Percentiles rank a stretch among this genome's conserved stretches.
These are phyloP conservation scores for Leishmania arabica DNA, from an alignment of 208 protist genomes.

Conservation along the genomic window DNA sequence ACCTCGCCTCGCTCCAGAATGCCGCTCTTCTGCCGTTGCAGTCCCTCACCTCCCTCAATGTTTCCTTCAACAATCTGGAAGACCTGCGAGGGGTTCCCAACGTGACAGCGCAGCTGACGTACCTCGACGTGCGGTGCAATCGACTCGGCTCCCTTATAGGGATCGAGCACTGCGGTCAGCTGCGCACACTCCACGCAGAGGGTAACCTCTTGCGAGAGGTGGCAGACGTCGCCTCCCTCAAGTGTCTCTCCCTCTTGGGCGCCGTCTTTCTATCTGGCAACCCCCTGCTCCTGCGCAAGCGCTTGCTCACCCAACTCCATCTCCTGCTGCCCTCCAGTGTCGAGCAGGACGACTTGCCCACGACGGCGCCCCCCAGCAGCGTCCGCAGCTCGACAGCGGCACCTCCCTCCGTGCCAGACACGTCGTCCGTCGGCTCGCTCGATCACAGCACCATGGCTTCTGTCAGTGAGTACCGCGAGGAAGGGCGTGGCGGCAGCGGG, in stretches of 20 bases:
- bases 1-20: constrained; percentile 51
- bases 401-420: constrained; percentile 21
- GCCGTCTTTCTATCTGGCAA: constrained; percentile 58
- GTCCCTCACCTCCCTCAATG: constrained; percentile 53
- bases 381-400: constrained; percentile 34
- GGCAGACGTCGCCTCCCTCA: constrained; percentile 41
- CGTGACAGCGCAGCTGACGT: constrained; percentile 38
- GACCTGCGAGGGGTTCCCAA: constrained; percentile 57
- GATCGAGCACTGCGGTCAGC: constrained; percentile 53
- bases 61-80: constrained; percentile 76
- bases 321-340: constrained; percentile 44
- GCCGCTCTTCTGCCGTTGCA: constrained; percentile 52
- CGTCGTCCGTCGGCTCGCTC: constrained; percentile 25
- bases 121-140: constrained; percentile 69
- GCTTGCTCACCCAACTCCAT: constrained; percentile 34
- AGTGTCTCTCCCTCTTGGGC: constrained; percentile 33
- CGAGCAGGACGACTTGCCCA: constrained; percentile 46
- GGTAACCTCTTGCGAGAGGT: constrained; percentile 66
- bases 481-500: not conserved
- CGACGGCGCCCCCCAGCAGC: constrained; percentile 24
- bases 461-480: constrained; percentile 3
- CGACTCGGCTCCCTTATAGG: constrained; percentile 45
- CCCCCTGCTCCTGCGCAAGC: constrained; percentile 54
- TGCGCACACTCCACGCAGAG: constrained; percentile 54
- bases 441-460: constrained; percentile 18